Evolutionary conservation across 2,329 filamentous ascomycete genomes (phyloP).

Genomic region (Ophiostoma ulmi): DNA sequence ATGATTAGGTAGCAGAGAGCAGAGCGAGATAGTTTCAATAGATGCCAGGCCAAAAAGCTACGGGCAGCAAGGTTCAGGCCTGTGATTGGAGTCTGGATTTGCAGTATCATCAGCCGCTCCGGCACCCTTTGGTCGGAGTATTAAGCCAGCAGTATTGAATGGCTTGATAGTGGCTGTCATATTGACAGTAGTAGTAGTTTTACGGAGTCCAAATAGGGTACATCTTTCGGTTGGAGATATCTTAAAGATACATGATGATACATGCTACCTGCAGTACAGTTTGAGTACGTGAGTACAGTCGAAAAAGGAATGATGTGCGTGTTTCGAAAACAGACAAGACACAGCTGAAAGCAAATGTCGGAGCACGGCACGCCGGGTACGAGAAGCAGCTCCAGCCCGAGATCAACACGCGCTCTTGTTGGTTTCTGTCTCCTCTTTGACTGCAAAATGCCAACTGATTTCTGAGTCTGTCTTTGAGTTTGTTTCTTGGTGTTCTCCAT

Average conservation of each 20-base stretch:
- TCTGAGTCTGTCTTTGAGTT: background rate
- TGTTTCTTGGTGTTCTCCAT: background rate
- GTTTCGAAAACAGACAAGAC: background rate
- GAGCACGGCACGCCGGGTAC: conserved; percentile 4
- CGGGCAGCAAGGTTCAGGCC: background rate
- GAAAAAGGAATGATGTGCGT: background rate
- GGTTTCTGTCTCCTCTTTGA: background rate
- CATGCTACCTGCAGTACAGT: background rate
- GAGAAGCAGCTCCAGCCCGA: background rate
- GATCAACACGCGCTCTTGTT: background rate
- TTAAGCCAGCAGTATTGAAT: background rate
- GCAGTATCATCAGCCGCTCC: background rate
- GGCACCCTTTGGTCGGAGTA: background rate
- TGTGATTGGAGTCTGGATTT: background rate
- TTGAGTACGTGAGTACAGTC: too few species aligned
- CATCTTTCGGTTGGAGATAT: background rate
- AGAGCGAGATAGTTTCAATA: background rate
- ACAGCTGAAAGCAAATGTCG: conserved; percentile 1
- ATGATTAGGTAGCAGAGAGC: background rate
- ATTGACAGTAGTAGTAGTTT: background rate
- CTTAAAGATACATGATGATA: background rate
- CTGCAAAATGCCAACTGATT: background rate
- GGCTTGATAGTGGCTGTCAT: conserved; percentile 4
- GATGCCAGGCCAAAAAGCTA: background rate
- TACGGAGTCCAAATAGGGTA: background rate